Evolutionary conservation across 768 basidiomycete species (phyloP), one percentile per base, ranked within the genome.

Genomic region (Mycena amicta): DNA sequence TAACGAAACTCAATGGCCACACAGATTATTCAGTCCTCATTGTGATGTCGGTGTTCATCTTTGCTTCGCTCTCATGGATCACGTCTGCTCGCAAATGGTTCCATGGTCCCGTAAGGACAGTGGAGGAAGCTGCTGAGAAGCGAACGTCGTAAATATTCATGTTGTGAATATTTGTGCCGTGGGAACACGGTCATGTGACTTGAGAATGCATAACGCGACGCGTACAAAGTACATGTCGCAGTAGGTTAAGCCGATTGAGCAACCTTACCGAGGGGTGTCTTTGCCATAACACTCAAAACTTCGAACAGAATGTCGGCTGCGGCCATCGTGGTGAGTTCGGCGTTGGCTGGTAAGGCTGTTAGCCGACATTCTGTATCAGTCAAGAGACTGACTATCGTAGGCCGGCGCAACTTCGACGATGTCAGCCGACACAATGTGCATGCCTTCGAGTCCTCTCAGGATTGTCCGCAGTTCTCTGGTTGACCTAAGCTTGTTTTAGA

Each of bases 321-420:
- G 53, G 69, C 66, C 66, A 72, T 72, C 47, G 70, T 71, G 41
- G 68, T 69, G 50, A 72, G 62, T 57, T 75, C 74, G 50, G 76
- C 77, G 58, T 77, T 76, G 29, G 62, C 62, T 64, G 25, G 16
- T 6, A 43, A 15, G 16, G 5, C 23, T 54, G 53, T 47, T 41
- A 54, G 16, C 50, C 6, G 27, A 23, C 51, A 46, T 39, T 25
- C 30, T 3, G 27, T 18, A n/a, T 41, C 28, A 27, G 37, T 30
- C 27, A 3, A 37, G 22, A 16, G 30, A 53, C 46, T 45, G 27
- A 66, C 62, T 64, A 16, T 91, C 90, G 67, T 92, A 91, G 5
- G 90, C 89, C 16, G 91, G 92, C 1, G 89, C 87, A 23, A 93
- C 92, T 68, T 93, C 92, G 46, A 93, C 92, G 43, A 93, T 84